Conservation (phyloP, 2,329 filamentous ascomycete genomes). For the Penicillium sp. region DNA sequence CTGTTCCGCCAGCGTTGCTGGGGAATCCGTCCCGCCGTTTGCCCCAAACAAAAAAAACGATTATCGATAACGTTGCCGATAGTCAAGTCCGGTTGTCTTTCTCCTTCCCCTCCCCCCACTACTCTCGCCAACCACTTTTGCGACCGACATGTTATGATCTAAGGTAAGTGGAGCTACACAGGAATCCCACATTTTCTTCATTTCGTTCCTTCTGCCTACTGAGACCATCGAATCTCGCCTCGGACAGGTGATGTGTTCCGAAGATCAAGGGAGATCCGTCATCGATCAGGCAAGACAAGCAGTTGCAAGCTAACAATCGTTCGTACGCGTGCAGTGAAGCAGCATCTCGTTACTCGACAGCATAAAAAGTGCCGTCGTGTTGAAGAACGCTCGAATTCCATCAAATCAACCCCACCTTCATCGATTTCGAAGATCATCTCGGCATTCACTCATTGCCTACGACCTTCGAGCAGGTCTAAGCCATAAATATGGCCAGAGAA, state of each 20-base stretch:
- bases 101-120: conserved; percentile 10
- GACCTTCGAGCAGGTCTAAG: conserved; percentile 21
- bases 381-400: not conserved
- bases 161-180: not conserved
- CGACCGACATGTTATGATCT: not conserved
- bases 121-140: conserved; percentile 7
- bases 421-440: not conserved
- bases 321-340: not conserved
- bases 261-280: not conserved
- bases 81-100: conserved; percentile 13
- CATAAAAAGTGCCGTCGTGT: not conserved
- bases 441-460: not conserved
- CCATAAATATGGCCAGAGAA: conserved; percentile 55
- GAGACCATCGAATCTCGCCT: not conserved
- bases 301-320: not conserved
- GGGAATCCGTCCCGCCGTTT: conserved; percentile 23
- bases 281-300: not conserved
- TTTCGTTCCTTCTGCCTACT: no score
- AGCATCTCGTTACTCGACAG: not conserved
- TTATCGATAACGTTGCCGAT: conserved; percentile 29
- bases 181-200: not conserved
- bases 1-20: conserved; percentile 23
- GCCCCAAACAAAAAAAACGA: conserved; percentile 29
- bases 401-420: not conserved
- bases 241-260: not conserved